Percentiles rank a stretch among this genome's conserved stretches.
Conservation (phyloP, 441 rosid species). For the Erodium texanum region DNA sequence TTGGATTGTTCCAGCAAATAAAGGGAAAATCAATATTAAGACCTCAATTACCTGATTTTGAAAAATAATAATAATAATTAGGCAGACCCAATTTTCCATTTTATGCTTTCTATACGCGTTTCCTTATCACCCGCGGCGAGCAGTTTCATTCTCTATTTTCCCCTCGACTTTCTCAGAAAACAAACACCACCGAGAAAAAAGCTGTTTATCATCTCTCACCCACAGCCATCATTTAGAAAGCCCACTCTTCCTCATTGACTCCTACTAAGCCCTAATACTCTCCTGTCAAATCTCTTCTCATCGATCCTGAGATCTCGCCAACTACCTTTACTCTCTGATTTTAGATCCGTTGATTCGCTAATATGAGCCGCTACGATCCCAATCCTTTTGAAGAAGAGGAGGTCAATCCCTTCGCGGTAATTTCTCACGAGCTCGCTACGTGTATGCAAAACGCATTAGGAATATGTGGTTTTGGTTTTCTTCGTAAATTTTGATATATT, state of each 20-base stretch:
- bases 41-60: no score
- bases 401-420: conserved; percentile 88
- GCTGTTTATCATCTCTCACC: not conserved
- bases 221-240: not conserved
- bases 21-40: no score
- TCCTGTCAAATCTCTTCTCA: not conserved
- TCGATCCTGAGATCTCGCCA: conserved; percentile 5
- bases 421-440: not conserved
- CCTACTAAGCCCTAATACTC: not conserved
- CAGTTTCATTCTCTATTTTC: not conserved
- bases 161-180: conserved; percentile 21
- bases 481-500: not conserved
- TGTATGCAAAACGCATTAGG: not conserved
- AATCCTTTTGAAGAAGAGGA: conserved; percentile 84
- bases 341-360: conserved; percentile 23
- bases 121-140: conserved; percentile 7
- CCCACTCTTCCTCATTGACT: not conserved
- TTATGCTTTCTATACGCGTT: not conserved
- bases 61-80: no score
- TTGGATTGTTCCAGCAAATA: no score
- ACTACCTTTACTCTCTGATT: conserved; percentile 7
- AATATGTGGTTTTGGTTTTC: conserved; percentile 3
- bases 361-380: conserved; percentile 65
- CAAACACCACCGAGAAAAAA: conserved; percentile 12
- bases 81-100: not conserved